Percentiles rank a stretch among this genome's conserved stretches.
phyloP scores from a whole-genome alignment of 805 yeast species.

The Martiniozyma abietophila region DNA sequence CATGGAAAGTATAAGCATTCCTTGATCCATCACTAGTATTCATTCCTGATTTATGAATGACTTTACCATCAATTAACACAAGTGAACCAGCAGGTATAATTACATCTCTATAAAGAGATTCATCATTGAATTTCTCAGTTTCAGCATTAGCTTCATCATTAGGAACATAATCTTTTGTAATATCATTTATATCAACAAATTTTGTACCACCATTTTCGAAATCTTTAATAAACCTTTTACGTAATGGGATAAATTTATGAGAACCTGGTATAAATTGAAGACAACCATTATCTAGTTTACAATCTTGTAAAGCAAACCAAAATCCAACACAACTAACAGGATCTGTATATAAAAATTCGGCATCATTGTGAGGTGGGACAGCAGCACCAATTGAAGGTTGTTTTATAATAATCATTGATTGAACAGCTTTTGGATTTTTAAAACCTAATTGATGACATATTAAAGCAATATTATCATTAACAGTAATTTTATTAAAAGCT shows the following conservation, averaged over 20 bases:
- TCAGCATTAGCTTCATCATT: slow-evolving; percentile 20
- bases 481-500: slow-evolving; percentile 40
- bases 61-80: slow-evolving; percentile 61
- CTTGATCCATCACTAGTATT: slow-evolving; percentile 49
- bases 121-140: slow-evolving; percentile 26
- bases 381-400: slow-evolving; percentile 67
- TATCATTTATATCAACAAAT: slow-evolving; percentile 29
- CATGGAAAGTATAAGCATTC: slow-evolving; percentile 72
- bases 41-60: slow-evolving; percentile 60
- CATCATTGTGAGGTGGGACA: slow-evolving; percentile 76
- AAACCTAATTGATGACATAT: slow-evolving; percentile 47
- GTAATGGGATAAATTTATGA: slow-evolving; percentile 47
- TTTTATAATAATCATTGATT: slow-evolving; percentile 71
- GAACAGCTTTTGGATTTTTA: slow-evolving; percentile 61
- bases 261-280: slow-evolving; percentile 62
- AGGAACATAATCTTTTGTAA: slow-evolving; percentile 15
- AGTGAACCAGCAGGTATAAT: slow-evolving; percentile 66
- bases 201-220: slow-evolving; percentile 50
- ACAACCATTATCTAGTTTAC: slow-evolving; percentile 60
- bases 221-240: slow-evolving; percentile 57
- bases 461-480: slow-evolving; percentile 37
- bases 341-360: slow-evolving; percentile 58
- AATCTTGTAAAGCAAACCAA: slow-evolving; percentile 76
- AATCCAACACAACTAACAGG: slow-evolving; percentile 70
- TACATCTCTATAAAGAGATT: slow-evolving; percentile 37